Conservation (phyloP, 495 filamentous ascomycete genomes). For the Podospora pseudoanserina region DNA sequence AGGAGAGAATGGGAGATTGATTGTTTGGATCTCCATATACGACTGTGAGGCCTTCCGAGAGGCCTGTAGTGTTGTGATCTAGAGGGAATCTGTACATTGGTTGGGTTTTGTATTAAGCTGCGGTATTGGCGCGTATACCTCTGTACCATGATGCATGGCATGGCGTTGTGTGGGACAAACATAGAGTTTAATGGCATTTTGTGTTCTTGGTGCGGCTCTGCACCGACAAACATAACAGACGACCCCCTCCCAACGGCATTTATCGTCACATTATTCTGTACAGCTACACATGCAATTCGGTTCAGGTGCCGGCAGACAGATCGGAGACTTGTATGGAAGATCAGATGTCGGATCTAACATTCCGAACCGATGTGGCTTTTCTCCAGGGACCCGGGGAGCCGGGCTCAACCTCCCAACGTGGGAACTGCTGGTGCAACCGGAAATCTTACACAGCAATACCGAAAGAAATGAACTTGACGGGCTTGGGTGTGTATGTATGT, state of each 20-base stretch:
- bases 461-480: too few relatives aligned
- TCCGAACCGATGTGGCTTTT: neutral
- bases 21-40: constrained; percentile 76
- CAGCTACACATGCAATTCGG: neutral
- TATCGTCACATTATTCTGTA: too few relatives aligned
- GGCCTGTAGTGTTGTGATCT: neutral
- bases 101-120: neutral
- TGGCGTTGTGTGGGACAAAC: neutral
- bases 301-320: neutral
- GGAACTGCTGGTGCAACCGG: neutral
- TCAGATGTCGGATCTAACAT: neutral
- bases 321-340: neutral
- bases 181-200: neutral
- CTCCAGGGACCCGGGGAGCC: constrained; percentile 6
- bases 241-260: too few relatives aligned
- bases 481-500: neutral
- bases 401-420: neutral
- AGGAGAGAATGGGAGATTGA: constrained; percentile 77
- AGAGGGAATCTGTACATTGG: neutral
- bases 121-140: neutral
- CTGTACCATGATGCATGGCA: neutral
- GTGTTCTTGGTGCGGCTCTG: too few relatives aligned
- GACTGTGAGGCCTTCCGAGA: constrained; percentile 44
- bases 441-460: too few relatives aligned
- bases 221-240: too few relatives aligned